A percentile compares a stretch with the other conserved stretches of the same genome.
These are phyloP conservation scores for Neofusicoccum laricinum DNA, from an alignment of 2,329 filamentous ascomycete species.

Conservation along the genomic window DNA sequence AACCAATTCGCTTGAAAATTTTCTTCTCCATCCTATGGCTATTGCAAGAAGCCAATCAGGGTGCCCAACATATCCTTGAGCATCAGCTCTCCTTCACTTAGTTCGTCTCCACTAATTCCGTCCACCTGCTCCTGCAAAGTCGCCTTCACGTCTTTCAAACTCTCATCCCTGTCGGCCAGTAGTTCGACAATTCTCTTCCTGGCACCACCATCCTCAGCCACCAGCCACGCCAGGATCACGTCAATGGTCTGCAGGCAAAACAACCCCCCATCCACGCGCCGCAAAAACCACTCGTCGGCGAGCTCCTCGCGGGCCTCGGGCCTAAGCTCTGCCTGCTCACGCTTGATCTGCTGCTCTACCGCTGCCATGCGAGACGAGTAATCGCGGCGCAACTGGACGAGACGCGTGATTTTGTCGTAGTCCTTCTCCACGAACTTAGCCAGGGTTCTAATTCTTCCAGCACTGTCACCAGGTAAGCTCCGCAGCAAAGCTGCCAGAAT, in stretches of 20 bases:
- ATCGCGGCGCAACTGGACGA: constrained; percentile 68
- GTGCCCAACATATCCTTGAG: constrained; percentile 64
- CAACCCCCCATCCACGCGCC: constrained; percentile 77
- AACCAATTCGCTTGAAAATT: no score
- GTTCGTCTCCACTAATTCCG: constrained; percentile 51
- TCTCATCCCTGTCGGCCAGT: constrained; percentile 67
- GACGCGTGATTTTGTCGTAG: constrained; percentile 76
- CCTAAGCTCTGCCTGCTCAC: constrained; percentile 58
- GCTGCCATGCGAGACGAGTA: constrained; percentile 62
- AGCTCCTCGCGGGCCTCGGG: constrained; percentile 60
- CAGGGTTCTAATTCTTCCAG: constrained; percentile 75
- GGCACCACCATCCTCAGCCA: constrained; percentile 82
- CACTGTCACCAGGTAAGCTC: constrained; percentile 71
- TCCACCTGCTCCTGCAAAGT: constrained; percentile 70
- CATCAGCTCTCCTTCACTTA: constrained; percentile 50
- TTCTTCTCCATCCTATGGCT: background rate
- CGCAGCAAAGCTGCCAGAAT: constrained; percentile 83
- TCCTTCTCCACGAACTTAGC: constrained; percentile 96
- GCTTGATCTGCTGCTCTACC: constrained; percentile 62
- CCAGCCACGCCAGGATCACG: constrained; percentile 82
- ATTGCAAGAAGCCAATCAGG: constrained; percentile 48
- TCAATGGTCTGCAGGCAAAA: constrained; percentile 82
- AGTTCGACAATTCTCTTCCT: constrained; percentile 60
- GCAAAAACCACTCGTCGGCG: constrained; percentile 66
- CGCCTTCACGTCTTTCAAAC: constrained; percentile 58